Evolutionary conservation across 23 red algal species (phyloP), one percentile per base, ranked within the genome.

Genomic region (Pyropia yezoensis): DNA sequence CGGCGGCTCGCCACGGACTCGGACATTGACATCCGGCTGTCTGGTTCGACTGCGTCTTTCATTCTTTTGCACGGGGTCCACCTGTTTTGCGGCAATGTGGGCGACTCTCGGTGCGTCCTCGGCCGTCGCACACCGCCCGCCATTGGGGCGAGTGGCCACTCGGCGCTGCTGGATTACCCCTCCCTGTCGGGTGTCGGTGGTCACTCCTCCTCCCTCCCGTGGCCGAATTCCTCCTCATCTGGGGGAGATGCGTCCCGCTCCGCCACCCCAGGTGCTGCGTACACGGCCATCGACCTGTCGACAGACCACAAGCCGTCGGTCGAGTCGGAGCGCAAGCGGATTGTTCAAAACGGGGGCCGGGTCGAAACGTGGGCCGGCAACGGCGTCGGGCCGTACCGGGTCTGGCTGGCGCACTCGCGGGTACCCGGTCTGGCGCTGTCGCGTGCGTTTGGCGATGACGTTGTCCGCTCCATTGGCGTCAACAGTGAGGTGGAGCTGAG

Each of bases 371-470:
- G 82, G 82, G 59, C 88, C 49, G 67, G 82, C 29, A 61, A 77
- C 14, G 87, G 75, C 32, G 69, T 73, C 19, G 82, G 82, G 22
- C 82, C 84, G 57, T 71, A 68, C 61, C 67, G 90, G 9, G 90
- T 96, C 50, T 96, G 90, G 90, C 67, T 87, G 51, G 70, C 81
- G n/a, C 68, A 85, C 19, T 58, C 70, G 26, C 84, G 90, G 47
- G 63, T 85, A n/a, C 90, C 90, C 18, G 90, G 90, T 1, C 82
- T 96, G 8, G 90, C 90, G 20, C 78, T 96, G 59, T 83, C 80
- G 15, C 80, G 90, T 45, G 83, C 90, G 6, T 96, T 96, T 61
- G 90, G 90, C 50, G 90, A 96, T 47, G 56, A 79, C 3, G 49
- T 88, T 24, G 75, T 96, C 7, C 80, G 88, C 49, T 66, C 64